Conservation (phyloP, 495 filamentous ascomycete species). For the Achaetomiella virescens region DNA sequence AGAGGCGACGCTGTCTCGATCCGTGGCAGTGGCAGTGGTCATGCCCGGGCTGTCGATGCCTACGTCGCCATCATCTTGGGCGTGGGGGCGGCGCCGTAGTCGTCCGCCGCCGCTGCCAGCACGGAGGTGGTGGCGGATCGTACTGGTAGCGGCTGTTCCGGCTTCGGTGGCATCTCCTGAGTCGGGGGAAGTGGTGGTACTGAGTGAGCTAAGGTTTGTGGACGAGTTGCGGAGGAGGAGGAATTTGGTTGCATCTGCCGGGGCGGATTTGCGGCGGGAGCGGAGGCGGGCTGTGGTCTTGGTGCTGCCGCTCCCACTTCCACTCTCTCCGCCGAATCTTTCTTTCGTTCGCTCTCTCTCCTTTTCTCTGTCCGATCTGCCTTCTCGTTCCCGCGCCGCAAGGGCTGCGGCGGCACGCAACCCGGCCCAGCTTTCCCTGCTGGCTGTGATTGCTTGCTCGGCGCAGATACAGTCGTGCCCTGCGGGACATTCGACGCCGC, state of each 20-base stretch:
- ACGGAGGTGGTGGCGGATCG: background rate
- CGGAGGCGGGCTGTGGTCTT: background rate
- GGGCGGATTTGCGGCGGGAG: constrained; percentile 20
- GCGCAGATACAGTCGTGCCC: constrained; percentile 45
- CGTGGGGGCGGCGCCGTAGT: background rate
- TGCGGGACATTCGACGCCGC: constrained; percentile 41
- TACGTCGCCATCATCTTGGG: background rate
- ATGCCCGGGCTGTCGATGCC: background rate
- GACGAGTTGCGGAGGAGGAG: constrained; percentile 13
- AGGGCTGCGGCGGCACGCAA: constrained; percentile 15
- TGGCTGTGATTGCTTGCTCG: constrained; percentile 34
- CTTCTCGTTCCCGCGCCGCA: background rate
- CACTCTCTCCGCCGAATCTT: background rate
- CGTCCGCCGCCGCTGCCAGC: constrained; percentile 8
- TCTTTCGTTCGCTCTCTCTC: background rate
- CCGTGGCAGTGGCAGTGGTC: constrained; percentile 16
- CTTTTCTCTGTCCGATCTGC: too few species aligned
- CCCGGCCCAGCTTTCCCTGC: constrained; percentile 36
- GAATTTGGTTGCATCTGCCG: constrained; percentile 20
- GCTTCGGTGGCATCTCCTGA: too few species aligned
- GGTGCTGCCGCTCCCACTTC: background rate
- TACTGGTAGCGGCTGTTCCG: background rate
- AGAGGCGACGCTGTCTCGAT: constrained; percentile 32
- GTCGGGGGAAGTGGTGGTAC: too few species aligned
- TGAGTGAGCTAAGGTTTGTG: background rate